Evolutionary conservation across 225 moss, liverwort and hornwort species (phyloP), one percentile per base, ranked within the genome.

Genomic region (Physcomitrellopsis africana): DNA sequence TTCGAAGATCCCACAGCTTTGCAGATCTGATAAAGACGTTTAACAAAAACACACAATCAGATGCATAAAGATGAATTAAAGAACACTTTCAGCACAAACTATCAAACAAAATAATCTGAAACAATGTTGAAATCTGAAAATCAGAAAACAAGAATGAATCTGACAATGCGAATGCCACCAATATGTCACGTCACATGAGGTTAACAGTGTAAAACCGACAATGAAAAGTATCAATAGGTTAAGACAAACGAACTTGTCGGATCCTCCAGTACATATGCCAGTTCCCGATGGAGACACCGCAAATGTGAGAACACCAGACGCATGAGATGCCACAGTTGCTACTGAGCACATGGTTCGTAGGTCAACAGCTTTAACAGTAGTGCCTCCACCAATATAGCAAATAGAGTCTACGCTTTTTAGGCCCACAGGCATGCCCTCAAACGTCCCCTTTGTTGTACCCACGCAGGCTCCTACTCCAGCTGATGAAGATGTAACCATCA

Each of bases 1-100:
- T 90, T 51, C 90, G 86, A 76, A 90, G 76, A 58, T 92, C 92
- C 90, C 90, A 92, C 26, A 90, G 75, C 66, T 90, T 92, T 42
- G 84, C 84, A 24, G 79, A 86, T 70, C 87, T 87, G 84, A 0
- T 24, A 70, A 76, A 70, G 27, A 70, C 0, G 16, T 45, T 60
- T 52, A 11, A 49, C 1, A 49, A 11, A 49, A 11, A 44, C 42
- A 67, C 67, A 27, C 22, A 23, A 54, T 73, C 49, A 77, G 43
- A 72, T 44, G 32, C 61, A 53, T 41, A 9, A 47, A 48, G 4
- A 45, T 45, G 51, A 37, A 37, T 37, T 37, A 2, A 37, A 37
- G 4, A 5, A 7, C 32, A 37, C 5, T 37, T 37, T 37, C 4
- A 4, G 32, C 32, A 37, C 32, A 37, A 4, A 37, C 32, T 37